These are phyloP conservation scores for Phialocephala sp. DNA, from an alignment of 2,329 filamentous ascomycete species.

Conservation along the genomic window DNA sequence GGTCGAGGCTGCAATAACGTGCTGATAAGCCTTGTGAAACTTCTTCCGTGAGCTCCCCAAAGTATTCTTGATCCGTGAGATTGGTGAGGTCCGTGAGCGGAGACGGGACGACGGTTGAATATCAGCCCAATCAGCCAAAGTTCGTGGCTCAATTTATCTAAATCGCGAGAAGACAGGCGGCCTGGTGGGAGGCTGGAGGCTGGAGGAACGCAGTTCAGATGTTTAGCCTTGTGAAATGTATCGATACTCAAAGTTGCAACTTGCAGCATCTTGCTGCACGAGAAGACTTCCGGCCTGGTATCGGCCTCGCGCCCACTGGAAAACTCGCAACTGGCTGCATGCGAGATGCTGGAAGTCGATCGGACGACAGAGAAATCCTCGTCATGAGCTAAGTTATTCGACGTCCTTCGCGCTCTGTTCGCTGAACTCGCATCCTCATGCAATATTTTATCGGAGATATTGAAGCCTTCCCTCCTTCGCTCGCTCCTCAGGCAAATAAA, in stretches of 20 bases:
- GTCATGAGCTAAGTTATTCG: neutral
- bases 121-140: constrained; percentile 6
- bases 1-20: constrained; percentile 12
- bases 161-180: neutral
- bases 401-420: neutral
- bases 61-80: neutral
- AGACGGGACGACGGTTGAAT: neutral
- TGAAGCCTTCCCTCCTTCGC: neutral
- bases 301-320: neutral
- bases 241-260: neutral
- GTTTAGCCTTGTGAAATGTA: neutral
- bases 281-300: neutral
- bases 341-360: constrained; percentile 1
- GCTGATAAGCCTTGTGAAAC: constrained; percentile 12
- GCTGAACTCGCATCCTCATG: constrained; percentile 1
- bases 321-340: neutral
- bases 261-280: neutral
- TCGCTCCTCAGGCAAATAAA: constrained; percentile 3
- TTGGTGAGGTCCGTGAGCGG: constrained; percentile 5
- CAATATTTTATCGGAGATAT: constrained; percentile 9
- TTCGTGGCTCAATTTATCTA: neutral
- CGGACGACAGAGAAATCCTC: neutral
- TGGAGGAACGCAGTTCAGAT: neutral
- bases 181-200: neutral
- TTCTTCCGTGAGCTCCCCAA: neutral